phyloP scores from a whole-genome alignment of 108 stramenopile species.

The Skeletonema costatum region DNA sequence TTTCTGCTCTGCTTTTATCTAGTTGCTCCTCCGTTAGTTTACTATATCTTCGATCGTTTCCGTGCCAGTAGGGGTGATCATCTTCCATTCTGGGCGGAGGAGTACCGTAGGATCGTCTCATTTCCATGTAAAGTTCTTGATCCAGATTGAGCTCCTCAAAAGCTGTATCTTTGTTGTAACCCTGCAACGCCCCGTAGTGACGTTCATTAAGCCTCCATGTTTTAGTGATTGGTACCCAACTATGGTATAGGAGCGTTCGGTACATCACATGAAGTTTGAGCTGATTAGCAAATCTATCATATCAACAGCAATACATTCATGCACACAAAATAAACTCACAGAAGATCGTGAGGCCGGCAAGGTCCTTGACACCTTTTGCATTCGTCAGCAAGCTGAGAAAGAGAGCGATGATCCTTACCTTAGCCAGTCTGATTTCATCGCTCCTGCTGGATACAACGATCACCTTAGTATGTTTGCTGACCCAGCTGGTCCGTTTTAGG shows the following conservation, averaged over 20 bases:
- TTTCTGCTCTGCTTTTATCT: slow-evolving; percentile 66
- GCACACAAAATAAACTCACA: not conserved
- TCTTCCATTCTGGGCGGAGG: slow-evolving; percentile 79
- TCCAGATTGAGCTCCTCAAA: slow-evolving; percentile 72
- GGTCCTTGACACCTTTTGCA: too few species aligned
- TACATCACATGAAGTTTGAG: not conserved
- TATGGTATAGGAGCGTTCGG: not conserved
- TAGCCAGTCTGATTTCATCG: too few species aligned
- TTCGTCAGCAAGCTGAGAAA: too few species aligned
- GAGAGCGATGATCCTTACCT: too few species aligned
- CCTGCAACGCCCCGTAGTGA: slow-evolving; percentile 87
- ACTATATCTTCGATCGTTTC: slow-evolving; percentile 75
- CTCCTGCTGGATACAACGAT: too few species aligned
- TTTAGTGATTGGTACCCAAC: slow-evolving; percentile 83
- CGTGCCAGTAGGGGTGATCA: slow-evolving; percentile 90
- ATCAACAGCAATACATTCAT: not conserved
- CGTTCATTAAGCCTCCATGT: slow-evolving; percentile 89
- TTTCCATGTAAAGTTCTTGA: slow-evolving; percentile 85
- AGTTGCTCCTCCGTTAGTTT: slow-evolving; percentile 65
- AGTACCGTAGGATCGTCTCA: slow-evolving; percentile 75
- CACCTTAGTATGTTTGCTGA: too few species aligned
- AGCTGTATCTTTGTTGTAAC: slow-evolving; percentile 84
- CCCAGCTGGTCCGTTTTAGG: too few species aligned
- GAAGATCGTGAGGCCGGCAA: too few species aligned
- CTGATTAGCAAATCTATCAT: not conserved